phyloP scores from a whole-genome alignment of 1,284 basidiomycete species.

The Sparassis latifolia region DNA sequence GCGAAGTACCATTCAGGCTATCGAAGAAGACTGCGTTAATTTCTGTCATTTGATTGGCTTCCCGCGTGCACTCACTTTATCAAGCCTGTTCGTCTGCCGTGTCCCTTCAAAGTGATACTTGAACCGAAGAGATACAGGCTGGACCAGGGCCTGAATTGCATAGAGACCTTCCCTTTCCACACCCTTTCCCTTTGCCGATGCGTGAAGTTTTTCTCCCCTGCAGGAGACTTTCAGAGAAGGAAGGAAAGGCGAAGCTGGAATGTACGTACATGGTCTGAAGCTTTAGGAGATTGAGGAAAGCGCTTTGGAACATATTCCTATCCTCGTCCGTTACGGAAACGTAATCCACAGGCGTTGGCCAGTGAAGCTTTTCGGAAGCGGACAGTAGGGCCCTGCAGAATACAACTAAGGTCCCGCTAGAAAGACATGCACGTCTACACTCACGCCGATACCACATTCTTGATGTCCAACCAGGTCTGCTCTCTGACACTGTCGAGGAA shows the following conservation, averaged over 20 bases:
- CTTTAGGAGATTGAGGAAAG: conserved; percentile 69
- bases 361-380: conserved; percentile 68
- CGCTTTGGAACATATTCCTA: conserved; percentile 60
- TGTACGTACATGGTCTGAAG: conserved; percentile 69
- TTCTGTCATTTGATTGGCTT: no score
- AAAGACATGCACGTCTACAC: conserved; percentile 18
- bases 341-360: conserved; percentile 77
- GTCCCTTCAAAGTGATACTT: conserved; percentile 93
- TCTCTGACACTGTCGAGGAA: conserved; percentile 57
- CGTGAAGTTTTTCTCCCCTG: conserved; percentile 46
- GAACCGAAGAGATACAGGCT: conserved; percentile 84
- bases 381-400: conserved; percentile 48
- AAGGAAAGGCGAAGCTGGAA: no score
- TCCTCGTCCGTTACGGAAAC: conserved; percentile 39
- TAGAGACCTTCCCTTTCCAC: conserved; percentile 45
- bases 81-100: conserved; percentile 84
- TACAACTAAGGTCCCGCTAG: conserved; percentile 2
- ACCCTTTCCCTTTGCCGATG: conserved; percentile 8
- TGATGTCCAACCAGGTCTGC: conserved; percentile 74
- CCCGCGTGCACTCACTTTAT: conserved; percentile 58
- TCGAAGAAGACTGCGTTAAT: not conserved
- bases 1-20: conserved; percentile 98
- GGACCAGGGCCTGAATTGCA: conserved; percentile 79
- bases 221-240: not conserved
- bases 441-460: conserved; percentile 55